Conservation (phyloP, 768 basidiomycete species). For the Hygrocybe coccinea region DNA sequence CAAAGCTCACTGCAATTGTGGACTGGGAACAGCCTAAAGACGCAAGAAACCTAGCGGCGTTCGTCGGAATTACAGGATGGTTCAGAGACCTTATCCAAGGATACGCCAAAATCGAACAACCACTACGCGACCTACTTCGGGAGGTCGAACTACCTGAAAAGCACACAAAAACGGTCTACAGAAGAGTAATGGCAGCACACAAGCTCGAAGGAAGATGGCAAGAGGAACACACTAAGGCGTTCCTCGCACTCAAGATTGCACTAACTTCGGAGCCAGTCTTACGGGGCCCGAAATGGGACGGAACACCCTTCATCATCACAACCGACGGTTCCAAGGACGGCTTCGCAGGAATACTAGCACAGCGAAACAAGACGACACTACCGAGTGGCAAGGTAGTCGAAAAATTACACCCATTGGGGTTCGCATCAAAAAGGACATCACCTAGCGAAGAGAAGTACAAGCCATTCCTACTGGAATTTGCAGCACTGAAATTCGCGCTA, state of each 20-base stretch:
- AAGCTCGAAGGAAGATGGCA: too few relatives aligned
- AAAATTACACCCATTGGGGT: constrained; percentile 23
- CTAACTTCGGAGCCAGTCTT: constrained; percentile 21
- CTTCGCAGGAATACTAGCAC: constrained; percentile 30
- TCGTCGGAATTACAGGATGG: too few relatives aligned
- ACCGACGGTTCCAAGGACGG: constrained; percentile 35
- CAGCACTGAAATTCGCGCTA: constrained; percentile 31
- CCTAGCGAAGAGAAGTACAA: constrained; percentile 27
- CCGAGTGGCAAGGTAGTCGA: constrained; percentile 19
- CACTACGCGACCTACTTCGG: too few relatives aligned
- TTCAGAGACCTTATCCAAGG: too few relatives aligned
- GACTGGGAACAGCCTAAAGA: too few relatives aligned
- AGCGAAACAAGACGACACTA: constrained; percentile 17
- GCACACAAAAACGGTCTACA: too few relatives aligned
- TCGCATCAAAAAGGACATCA: constrained; percentile 33
- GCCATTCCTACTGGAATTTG: constrained; percentile 35
- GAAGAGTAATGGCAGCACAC: too few relatives aligned
- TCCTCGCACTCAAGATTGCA: not conserved
- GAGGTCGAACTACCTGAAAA: too few relatives aligned
- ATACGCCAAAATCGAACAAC: too few relatives aligned
- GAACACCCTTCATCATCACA: constrained; percentile 33
- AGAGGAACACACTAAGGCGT: not conserved
- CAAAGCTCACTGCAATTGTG: too few relatives aligned
- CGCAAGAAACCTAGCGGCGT: too few relatives aligned
- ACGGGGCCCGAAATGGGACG: constrained; percentile 21